Base-by-base conservation (phyloP, 352 stramenopile species). In the Aphanomyces euteiches region DNA sequence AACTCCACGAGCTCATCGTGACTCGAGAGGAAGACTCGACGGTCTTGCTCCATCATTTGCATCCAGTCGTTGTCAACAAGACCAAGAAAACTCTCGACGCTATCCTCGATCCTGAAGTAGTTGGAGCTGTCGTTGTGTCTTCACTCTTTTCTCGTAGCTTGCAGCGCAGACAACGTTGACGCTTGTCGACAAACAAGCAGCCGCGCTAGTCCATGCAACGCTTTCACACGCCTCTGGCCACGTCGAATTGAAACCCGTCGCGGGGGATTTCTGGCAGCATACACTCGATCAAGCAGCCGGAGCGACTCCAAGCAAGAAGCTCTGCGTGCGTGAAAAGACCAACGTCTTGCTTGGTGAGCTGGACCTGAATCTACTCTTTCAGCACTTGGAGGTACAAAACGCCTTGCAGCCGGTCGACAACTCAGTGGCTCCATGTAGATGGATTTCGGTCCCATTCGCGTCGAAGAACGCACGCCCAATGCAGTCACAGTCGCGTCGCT, bases 1-100 rank as follows among this genome's bases (percentile, higher is more conserved):
- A 82, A 34, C 75, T 95, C 4, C 79, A 90, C 40, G 85, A 94
- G 40, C 75, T 95, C 37, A 87, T 83, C 0, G 77, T 82, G n/a
- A 91, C 87, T 61, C 71, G 78, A 7, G 92, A 92, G 73, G 82
- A 74, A 3, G 86, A 93, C 60, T 68, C 90, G 21, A 74, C 84
- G n/a, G 93, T 84, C 1, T 70, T 90, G 19, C 72, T 94, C 74
- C 84, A 85, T 43, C 63, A 53, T n/a, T 85, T 95, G 10, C 80
- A 90, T 38, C 82, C 88, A 0, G 79, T 93, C 45, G 56, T 83
- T 36, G 74, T 95, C 2, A 83, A 90, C 47, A 90, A 90, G 57
- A 60, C 83, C 7, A 95, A 95, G 61, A 94, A 94, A 74, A 79
- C 28, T 41, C 5, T 95, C n/a, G 85, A 93, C 67, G 88, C 86